phyloP scores from a whole-genome alignment of 371 early-diverging fungal genomes.

The Thermomucor indicae-seudaticae region DNA sequence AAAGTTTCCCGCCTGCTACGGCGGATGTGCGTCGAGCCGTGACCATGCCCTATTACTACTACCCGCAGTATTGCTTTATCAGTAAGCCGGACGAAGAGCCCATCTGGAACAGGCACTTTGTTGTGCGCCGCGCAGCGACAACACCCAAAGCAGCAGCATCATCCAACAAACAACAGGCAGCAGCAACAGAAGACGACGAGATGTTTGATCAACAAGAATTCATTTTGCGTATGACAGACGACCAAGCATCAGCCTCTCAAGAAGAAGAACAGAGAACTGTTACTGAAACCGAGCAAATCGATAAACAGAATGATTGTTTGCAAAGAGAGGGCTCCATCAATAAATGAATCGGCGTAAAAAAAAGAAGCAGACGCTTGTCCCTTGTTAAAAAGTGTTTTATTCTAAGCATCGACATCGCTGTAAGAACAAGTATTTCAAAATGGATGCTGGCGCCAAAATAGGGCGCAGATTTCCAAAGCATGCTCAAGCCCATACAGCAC shows the following conservation, averaged over 20 bases:
- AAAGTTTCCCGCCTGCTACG: constrained; percentile 9
- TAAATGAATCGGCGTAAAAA: too few relatives aligned
- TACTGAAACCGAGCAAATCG: too few relatives aligned
- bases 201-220: constrained; percentile 35
- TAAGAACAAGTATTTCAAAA: too few relatives aligned
- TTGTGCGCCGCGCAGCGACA: constrained; percentile 9
- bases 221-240: constrained; percentile 4
- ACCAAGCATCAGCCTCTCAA: background rate
- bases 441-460: too few relatives aligned
- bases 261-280: too few relatives aligned
- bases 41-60: constrained; percentile 5
- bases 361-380: too few relatives aligned
- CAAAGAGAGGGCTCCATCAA: too few relatives aligned
- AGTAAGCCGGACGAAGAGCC: constrained; percentile 20
- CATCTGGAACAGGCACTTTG: background rate
- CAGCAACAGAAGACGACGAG: constrained; percentile 1
- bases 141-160: constrained; percentile 1
- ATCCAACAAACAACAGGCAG: background rate
- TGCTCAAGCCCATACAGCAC: too few relatives aligned
- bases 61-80: background rate
- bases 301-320: too few relatives aligned
- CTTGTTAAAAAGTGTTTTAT: too few relatives aligned
- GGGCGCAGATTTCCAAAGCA: too few relatives aligned
- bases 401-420: too few relatives aligned
- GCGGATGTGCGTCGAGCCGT: constrained; percentile 13